Conservation (phyloP, 2,329 filamentous ascomycete genomes). For the Trichoderma sp. region DNA sequence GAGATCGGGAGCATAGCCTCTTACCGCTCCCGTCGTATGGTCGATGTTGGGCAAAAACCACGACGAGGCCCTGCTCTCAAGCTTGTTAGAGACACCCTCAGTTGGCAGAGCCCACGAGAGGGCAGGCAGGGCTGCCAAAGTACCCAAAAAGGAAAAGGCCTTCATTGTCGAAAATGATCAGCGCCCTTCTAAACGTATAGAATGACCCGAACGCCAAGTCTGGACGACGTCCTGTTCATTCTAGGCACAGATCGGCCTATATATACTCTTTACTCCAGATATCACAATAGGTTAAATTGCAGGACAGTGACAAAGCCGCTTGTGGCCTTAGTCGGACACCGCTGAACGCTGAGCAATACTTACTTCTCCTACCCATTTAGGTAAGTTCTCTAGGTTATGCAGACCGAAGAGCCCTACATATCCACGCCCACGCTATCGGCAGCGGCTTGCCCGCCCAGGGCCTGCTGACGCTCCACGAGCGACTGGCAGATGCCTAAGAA, state of each 20-base stretch:
- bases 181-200: constrained; percentile 11
- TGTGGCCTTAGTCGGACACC: background rate
- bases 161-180: constrained; percentile 21
- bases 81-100: background rate
- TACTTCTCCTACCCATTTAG: background rate
- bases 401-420: background rate
- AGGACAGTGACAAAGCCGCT: constrained; percentile 6
- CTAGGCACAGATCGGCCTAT: constrained; percentile 20
- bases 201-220: constrained; percentile 12
- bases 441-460: constrained; percentile 1
- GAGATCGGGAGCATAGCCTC: constrained; percentile 29
- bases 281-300: background rate
- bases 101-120: constrained; percentile 19
- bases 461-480: constrained; percentile 8
- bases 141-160: constrained; percentile 23
- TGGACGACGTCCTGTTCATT: background rate
- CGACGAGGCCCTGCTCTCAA: constrained; percentile 25
- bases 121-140: constrained; percentile 15
- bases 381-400: background rate
- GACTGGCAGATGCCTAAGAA: constrained; percentile 2
- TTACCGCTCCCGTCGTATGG: constrained; percentile 28
- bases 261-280: background rate
- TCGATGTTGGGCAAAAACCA: constrained; percentile 31
- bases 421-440: constrained; percentile 11
- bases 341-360: background rate